Conservation (phyloP, 208 protist genomes). For the Trypanosoma platydactyli region DNA sequence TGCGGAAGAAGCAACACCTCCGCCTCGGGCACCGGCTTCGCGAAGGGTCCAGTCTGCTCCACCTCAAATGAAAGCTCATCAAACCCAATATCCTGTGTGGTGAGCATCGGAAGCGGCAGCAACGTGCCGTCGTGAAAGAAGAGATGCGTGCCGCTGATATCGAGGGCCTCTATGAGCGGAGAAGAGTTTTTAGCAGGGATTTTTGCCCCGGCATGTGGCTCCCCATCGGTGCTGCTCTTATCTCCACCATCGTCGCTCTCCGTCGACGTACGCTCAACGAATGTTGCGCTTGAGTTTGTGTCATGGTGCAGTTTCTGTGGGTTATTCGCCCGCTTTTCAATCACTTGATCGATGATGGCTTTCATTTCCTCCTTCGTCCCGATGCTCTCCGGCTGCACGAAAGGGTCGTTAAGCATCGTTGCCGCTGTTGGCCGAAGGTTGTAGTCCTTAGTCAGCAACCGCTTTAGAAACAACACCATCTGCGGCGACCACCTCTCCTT, state of each 20-base stretch:
- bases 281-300: conserved; percentile 48
- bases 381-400: conserved; percentile 56
- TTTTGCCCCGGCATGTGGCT: conserved; percentile 12
- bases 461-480: conserved; percentile 82
- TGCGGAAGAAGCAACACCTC: conserved; percentile 22
- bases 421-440: conserved; percentile 64
- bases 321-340: conserved; percentile 46
- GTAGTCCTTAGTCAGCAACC: conserved; percentile 80
- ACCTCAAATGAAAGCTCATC: conserved; percentile 46
- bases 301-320: conserved; percentile 35
- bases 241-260: conserved; percentile 16
- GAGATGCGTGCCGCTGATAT: conserved; percentile 15
- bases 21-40: conserved; percentile 21
- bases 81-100: conserved; percentile 67
- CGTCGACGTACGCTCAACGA: conserved; percentile 38
- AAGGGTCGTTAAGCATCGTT: conserved; percentile 81
- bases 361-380: conserved; percentile 66
- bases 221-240: conserved; percentile 4
- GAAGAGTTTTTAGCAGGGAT: conserved; percentile 7
- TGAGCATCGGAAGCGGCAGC: conserved; percentile 54
- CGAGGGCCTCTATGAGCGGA: conserved; percentile 13
- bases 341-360: conserved; percentile 55
- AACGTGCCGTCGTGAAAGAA: conserved; percentile 41
- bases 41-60: conserved; percentile 13
- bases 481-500: conserved; percentile 87